Base-by-base conservation (phyloP, 2,329 filamentous ascomycete species). In the Ceratocystis cacaofunesta region DNA sequence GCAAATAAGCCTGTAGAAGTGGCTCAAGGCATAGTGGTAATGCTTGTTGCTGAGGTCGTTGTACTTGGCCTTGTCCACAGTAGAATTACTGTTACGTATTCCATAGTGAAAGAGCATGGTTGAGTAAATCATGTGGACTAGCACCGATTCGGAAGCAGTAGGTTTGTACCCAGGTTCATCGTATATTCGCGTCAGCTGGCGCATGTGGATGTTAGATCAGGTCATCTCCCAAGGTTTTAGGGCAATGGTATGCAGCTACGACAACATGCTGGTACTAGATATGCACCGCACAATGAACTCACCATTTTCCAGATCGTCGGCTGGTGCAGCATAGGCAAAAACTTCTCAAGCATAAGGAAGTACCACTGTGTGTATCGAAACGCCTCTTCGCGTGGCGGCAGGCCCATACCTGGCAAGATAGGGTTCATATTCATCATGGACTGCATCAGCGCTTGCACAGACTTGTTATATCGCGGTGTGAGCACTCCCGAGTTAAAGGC, bases 51-150 rank as follows among this genome's bases (percentile, higher is more conserved):
- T 89, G 62, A 86, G 76, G 1, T 83, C 79, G 69, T 87, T 84
- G 63, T 87, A 75, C 48, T 80, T 77, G 5, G 77, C 76, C 67
- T 82, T 79, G 66, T 81, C 78, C 2, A 79, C 78, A 17, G 80
- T 73, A 66, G 82, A 76, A 67, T 84, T 79, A 68, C 78, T 77
- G 70, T 90, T 91, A 22, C 89, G 81, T 3, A 85, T 78, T n/a
- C 86, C 86, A 67, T 85, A 88, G 70, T 95, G 89, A 69, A 88
- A 90, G 71, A 86, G 85, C 70, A 92, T 87, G 62, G 85, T 85
- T 10, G 88, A 86, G 67, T 94, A 85, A 52, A 94, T 81, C 84
- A 92, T 89, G 73, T 92, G 87, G 0, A 91, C 80, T 66, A 84
- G 83, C 50, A 89, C 87, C 1, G 80, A 79, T 71, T 94, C 85